Conservation (phyloP, 305 asterid species). For the Withania somnifera region DNA sequence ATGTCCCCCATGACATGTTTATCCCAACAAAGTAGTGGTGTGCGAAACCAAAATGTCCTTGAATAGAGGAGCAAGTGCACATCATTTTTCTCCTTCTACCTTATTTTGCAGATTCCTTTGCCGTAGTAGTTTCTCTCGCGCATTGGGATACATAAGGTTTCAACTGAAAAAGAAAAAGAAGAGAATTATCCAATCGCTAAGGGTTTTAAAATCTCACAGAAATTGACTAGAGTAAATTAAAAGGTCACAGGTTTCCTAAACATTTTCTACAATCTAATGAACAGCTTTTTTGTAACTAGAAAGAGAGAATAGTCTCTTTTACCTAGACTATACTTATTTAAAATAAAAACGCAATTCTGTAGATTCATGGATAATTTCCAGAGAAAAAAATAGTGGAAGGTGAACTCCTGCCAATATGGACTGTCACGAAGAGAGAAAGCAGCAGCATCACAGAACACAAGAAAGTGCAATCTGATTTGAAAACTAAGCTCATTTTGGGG, state of each 20-base stretch:
- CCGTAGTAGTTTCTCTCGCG: constrained; percentile 19
- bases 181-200: not conserved
- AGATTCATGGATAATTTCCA: not conserved
- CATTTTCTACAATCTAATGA: not conserved
- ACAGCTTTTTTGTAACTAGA: not conserved
- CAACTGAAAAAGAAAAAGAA: constrained; percentile 30
- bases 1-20: not conserved
- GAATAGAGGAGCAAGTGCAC: not conserved
- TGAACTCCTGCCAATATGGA: not conserved
- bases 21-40: not conserved
- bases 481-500: not conserved
- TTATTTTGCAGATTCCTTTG: not conserved
- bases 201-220: not conserved
- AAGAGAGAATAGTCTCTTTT: not conserved
- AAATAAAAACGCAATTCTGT: not conserved
- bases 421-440: not conserved
- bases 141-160: constrained; percentile 73
- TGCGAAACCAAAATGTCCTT: not conserved
- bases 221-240: not conserved
- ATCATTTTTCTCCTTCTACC: not conserved
- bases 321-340: not conserved
- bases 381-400: not conserved
- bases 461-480: not conserved
- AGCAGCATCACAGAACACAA: not conserved
- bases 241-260: not conserved